A percentile compares a stretch with the other conserved stretches of the same genome.
These are phyloP conservation scores for Selaginella moellendorffii DNA, from an alignment of 75 land plant genomes.

Conservation along the genomic window DNA sequence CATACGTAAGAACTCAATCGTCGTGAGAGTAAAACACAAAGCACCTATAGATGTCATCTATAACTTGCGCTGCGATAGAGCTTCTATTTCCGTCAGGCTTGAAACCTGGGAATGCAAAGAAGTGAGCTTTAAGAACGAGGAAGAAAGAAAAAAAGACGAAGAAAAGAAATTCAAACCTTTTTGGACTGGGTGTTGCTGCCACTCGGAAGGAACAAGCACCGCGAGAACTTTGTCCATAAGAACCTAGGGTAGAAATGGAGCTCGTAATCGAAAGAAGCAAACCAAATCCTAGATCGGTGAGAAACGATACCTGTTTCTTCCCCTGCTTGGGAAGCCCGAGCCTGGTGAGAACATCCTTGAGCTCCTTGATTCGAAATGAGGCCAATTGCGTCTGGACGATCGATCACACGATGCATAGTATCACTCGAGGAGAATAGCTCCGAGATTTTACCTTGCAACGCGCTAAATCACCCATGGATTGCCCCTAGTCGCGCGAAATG, in stretches of 20 bases:
- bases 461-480: neutral
- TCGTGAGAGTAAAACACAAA: neutral
- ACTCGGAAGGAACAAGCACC: conserved; percentile 16
- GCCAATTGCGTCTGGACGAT: conserved; percentile 38
- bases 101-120: neutral
- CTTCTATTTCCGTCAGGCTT: conserved; percentile 1
- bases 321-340: conserved; percentile 48
- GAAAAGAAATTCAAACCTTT: conserved; percentile 13
- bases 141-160: neutral
- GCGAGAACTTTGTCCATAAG: conserved; percentile 33
- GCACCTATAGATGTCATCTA: conserved; percentile 30
- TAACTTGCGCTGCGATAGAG: conserved; percentile 17
- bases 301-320: conserved; percentile 61
- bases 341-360: conserved; percentile 43
- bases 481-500: no score
- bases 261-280: neutral
- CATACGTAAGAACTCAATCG: neutral
- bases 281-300: no score
- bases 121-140: conserved; percentile 9
- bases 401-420: neutral
- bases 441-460: neutral
- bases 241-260: conserved; percentile 10
- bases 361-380: conserved; percentile 43
- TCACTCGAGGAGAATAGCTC: neutral
- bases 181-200: neutral